A percentile compares a stretch with the other conserved stretches of the same genome.
These are phyloP conservation scores for Metschnikowia peoriensis DNA, from an alignment of 805 yeast genomes.

Conservation along the genomic window DNA sequence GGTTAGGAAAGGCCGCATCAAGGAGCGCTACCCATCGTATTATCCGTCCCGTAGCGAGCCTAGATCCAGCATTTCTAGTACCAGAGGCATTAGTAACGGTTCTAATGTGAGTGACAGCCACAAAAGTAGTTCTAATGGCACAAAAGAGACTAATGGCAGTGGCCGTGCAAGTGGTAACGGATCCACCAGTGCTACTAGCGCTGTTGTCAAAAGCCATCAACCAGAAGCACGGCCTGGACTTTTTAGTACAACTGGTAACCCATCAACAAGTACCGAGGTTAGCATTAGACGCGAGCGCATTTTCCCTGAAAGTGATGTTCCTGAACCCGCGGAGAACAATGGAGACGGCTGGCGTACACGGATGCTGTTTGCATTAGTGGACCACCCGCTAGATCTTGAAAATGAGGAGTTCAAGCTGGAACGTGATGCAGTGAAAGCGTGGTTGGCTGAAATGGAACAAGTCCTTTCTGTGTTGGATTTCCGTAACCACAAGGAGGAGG, in stretches of 20 bases:
- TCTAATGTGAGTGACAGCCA: no score
- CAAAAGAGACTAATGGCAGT: background rate
- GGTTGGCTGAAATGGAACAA: conserved; percentile 1
- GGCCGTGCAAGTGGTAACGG: background rate
- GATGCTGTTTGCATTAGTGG: conserved; percentile 1
- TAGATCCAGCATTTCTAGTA: background rate
- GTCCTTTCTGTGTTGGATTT: conserved; percentile 1
- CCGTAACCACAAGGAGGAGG: conserved; percentile 5
- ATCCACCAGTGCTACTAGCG: background rate
- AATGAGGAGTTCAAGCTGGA: background rate
- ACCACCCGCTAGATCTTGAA: conserved; percentile 3
- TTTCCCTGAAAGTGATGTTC: background rate
- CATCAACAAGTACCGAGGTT: background rate
- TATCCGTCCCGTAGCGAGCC: background rate
- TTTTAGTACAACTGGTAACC: background rate
- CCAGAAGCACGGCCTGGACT: no score
- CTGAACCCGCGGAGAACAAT: background rate
- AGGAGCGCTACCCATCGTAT: conserved; percentile 3
- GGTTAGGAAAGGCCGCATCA: conserved; percentile 1
- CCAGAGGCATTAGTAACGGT: background rate
- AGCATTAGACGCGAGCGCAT: background rate
- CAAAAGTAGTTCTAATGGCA: background rate
- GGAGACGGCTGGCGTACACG: conserved; percentile 1
- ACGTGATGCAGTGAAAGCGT: background rate
- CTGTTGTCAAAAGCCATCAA: background rate